Conservation (phyloP, 1,139 yeast genomes). For the Yamadazyma siamensis region DNA sequence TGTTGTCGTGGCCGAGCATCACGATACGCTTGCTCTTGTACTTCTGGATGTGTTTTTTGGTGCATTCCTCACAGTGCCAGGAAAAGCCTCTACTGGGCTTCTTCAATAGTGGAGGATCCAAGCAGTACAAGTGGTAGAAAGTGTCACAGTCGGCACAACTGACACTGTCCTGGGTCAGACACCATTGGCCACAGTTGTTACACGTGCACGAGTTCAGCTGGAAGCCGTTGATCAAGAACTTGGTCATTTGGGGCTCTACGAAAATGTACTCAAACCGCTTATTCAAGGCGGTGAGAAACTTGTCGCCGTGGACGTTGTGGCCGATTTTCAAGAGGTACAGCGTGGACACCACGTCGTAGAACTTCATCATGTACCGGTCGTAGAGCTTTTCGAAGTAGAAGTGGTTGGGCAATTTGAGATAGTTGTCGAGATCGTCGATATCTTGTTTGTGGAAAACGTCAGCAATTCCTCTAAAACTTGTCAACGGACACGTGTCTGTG, state of each 20-base stretch:
- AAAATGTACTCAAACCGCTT: conserved; percentile 73
- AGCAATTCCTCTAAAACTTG: conserved; percentile 74
- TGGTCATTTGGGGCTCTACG: conserved; percentile 68
- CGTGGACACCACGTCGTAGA: conserved; percentile 60
- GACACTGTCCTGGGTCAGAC: conserved; percentile 71
- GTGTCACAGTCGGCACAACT: conserved; percentile 75
- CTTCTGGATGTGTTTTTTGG: conserved; percentile 38
- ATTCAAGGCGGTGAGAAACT: conserved; percentile 59
- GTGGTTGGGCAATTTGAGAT: conserved; percentile 56
- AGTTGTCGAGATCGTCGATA: conserved; percentile 56
- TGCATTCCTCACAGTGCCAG: conserved; percentile 88
- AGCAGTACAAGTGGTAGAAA: conserved; percentile 76
- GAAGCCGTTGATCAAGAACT: conserved; percentile 61
- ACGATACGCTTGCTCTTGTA: conserved; percentile 29
- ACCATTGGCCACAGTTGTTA: conserved; percentile 80
- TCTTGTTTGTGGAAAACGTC: conserved; percentile 66
- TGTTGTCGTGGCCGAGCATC: conserved; percentile 45
- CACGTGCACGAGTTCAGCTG: conserved; percentile 55
- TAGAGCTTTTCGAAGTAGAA: conserved; percentile 86
- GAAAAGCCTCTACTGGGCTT: conserved; percentile 88
- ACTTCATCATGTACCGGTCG: conserved; percentile 81
- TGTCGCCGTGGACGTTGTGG: conserved; percentile 37
- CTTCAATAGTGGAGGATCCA: conserved; percentile 76
- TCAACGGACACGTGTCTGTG: conserved; percentile 76
- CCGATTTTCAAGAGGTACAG: conserved; percentile 8